Conservation (phyloP, 345 rosid species). For the Rhizophora apiculata region DNA sequence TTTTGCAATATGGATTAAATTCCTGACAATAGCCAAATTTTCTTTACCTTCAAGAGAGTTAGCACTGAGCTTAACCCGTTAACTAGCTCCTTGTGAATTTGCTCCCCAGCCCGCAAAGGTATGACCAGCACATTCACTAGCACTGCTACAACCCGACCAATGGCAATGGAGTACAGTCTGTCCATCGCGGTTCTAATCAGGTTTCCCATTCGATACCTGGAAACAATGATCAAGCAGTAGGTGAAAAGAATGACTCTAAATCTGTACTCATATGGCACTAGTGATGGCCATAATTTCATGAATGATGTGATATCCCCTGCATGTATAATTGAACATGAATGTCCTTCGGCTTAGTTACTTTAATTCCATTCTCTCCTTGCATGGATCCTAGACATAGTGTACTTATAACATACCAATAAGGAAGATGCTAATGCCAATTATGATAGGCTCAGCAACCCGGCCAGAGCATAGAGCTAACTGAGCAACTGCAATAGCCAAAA, state of each 20-base stretch:
- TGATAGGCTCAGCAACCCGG: conserved; percentile 49
- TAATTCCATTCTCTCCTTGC: neutral
- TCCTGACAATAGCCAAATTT: neutral
- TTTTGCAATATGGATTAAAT: neutral
- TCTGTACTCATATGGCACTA: conserved; percentile 62
- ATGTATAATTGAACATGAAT: conserved; percentile 2
- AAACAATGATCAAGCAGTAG: conserved; percentile 57
- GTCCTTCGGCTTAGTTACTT: neutral
- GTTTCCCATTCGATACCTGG: conserved; percentile 60
- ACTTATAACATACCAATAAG: conserved; percentile 38
- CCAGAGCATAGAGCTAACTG: conserved; percentile 42
- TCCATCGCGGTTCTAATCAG: conserved; percentile 60
- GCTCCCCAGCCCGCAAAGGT: conserved; percentile 68
- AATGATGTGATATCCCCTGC: conserved; percentile 59
- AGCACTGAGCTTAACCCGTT: conserved; percentile 42
- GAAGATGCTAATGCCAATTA: conserved; percentile 61
- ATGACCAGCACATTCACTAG: conserved; percentile 56
- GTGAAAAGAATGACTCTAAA: conserved; percentile 62
- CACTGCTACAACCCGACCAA: conserved; percentile 62
- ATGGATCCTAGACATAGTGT: neutral
- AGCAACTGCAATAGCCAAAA: conserved; percentile 44
- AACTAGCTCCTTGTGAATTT: conserved; percentile 51
- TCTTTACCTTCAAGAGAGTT: conserved; percentile 60
- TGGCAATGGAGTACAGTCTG: conserved; percentile 58
- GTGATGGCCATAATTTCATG: conserved; percentile 63